Percentiles rank a stretch among this genome's conserved stretches.
Conservation (phyloP, 352 stramenopile genomes). For the Phytophthora boehmeriae region DNA sequence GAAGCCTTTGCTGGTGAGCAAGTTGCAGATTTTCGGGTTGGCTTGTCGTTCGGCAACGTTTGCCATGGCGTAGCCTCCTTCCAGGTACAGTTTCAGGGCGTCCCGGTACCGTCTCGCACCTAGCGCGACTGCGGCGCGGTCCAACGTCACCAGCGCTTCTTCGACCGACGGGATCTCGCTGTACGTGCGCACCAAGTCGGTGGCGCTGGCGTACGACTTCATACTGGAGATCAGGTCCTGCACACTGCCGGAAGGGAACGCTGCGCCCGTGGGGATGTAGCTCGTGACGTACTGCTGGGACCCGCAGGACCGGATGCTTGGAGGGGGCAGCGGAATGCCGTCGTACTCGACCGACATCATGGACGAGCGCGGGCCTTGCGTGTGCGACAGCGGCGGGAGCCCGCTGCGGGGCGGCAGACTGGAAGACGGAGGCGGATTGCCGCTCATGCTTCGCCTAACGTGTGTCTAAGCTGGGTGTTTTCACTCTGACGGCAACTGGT, state of each 20-base stretch:
- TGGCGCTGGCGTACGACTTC: slow-evolving; percentile 79
- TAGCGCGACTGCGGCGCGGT: slow-evolving; percentile 68
- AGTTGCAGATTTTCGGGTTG: slow-evolving; percentile 85
- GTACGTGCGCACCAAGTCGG: slow-evolving; percentile 75
- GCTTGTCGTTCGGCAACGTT: slow-evolving; percentile 80
- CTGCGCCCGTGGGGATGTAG: slow-evolving; percentile 68
- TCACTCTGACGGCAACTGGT: slow-evolving; percentile 2
- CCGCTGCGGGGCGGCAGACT: slow-evolving; percentile 27
- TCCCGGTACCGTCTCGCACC: slow-evolving; percentile 72
- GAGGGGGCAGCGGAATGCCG: slow-evolving; percentile 59
- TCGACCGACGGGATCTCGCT: slow-evolving; percentile 79
- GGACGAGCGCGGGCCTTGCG: slow-evolving; percentile 41
- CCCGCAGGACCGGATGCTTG: slow-evolving; percentile 74
- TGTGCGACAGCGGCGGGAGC: slow-evolving; percentile 37
- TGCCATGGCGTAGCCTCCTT: slow-evolving; percentile 85
- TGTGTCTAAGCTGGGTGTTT: too few relatives aligned
- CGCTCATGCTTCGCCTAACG: slow-evolving; percentile 20
- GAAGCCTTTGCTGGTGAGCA: slow-evolving; percentile 86
- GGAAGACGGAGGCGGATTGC: slow-evolving; percentile 31
- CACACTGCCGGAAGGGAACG: slow-evolving; percentile 66
- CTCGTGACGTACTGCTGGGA: slow-evolving; percentile 80
- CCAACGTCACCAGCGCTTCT: slow-evolving; percentile 75
- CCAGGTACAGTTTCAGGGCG: slow-evolving; percentile 82
- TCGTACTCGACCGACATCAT: slow-evolving; percentile 71
- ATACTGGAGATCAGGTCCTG: slow-evolving; percentile 81